phyloP scores from a whole-genome alignment of 2,329 filamentous ascomycete species.

The Chalara sp. region DNA sequence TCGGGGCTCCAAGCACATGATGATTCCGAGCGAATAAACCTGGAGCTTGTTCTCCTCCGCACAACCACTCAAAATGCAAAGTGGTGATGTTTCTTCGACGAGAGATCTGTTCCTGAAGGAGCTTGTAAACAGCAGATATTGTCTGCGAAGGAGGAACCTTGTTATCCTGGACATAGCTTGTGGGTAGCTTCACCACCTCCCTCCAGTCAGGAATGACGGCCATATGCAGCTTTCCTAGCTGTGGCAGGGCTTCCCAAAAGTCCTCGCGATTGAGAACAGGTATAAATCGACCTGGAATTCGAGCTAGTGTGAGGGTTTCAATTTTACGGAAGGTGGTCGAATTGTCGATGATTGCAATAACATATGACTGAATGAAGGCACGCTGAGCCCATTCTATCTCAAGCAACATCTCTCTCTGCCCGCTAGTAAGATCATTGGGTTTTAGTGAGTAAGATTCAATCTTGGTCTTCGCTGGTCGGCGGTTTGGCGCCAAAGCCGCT shows the following conservation, averaged over 20 bases:
- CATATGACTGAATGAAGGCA: slow-evolving; percentile 61
- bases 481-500: background rate
- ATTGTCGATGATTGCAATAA: slow-evolving; percentile 58
- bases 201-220: slow-evolving; percentile 63
- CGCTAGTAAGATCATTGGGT: slow-evolving; percentile 47
- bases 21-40: slow-evolving; percentile 56
- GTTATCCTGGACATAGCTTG: slow-evolving; percentile 42
- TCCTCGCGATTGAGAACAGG: slow-evolving; percentile 46
- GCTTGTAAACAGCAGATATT: slow-evolving; percentile 41
- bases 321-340: slow-evolving; percentile 44
- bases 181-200: slow-evolving; percentile 44
- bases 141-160: slow-evolving; percentile 44
- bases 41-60: slow-evolving; percentile 59
- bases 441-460: slow-evolving; percentile 24
- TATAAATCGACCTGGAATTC: slow-evolving; percentile 56
- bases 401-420: slow-evolving; percentile 63
- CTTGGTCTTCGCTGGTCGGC: slow-evolving; percentile 6
- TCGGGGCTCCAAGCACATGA: slow-evolving; percentile 55
- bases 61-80: slow-evolving; percentile 59
- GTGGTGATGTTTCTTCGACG: slow-evolving; percentile 43
- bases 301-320: slow-evolving; percentile 54
- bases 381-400: slow-evolving; percentile 64
- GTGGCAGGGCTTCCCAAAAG: slow-evolving; percentile 55
- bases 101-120: slow-evolving; percentile 46
- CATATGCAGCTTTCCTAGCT: slow-evolving; percentile 47